phyloP scores from a whole-genome alignment of 352 stramenopile genomes.

The Pythium aphanidermatum region DNA sequence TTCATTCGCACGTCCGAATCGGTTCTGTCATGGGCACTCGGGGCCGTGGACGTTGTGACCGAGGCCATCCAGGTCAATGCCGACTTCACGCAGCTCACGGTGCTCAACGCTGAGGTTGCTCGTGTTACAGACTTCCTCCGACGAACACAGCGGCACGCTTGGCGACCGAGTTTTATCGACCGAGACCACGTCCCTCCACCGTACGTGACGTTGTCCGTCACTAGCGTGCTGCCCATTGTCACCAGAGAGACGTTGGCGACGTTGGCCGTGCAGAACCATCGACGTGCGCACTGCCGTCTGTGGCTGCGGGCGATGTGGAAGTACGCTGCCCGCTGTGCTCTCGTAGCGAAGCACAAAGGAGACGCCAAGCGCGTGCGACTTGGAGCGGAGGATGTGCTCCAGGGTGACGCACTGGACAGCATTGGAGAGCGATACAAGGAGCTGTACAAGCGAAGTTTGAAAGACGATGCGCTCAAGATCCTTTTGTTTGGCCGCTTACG shows the following conservation, averaged over 20 bases:
- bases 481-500: slow-evolving; percentile 32
- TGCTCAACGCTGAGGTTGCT: slow-evolving; percentile 38
- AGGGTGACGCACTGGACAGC: slow-evolving; percentile 2
- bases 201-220: slow-evolving; percentile 22
- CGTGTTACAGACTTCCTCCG: slow-evolving; percentile 30
- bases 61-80: slow-evolving; percentile 47
- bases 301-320: slow-evolving; percentile 71
- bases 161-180: slow-evolving; percentile 49
- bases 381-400: background rate
- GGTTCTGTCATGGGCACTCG: slow-evolving; percentile 14
- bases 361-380: slow-evolving; percentile 9
- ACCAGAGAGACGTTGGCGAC: slow-evolving; percentile 2
- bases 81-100: slow-evolving; percentile 50
- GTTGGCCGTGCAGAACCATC: slow-evolving; percentile 23
- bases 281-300: slow-evolving; percentile 16
- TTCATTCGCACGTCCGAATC: slow-evolving; percentile 18
- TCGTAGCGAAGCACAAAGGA: slow-evolving; percentile 25
- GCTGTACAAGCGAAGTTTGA: slow-evolving; percentile 54
- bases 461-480: slow-evolving; percentile 30
- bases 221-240: slow-evolving; percentile 31
- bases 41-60: slow-evolving; percentile 49
- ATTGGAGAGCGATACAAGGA: slow-evolving; percentile 37
- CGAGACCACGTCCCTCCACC: slow-evolving; percentile 30
- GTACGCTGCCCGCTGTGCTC: slow-evolving; percentile 46
- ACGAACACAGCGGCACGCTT: slow-evolving; percentile 24